Evolutionary conservation across 163 green algal species (phyloP), one percentile per base, ranked within the genome.

Genomic region (Smithsoniella earleae): DNA sequence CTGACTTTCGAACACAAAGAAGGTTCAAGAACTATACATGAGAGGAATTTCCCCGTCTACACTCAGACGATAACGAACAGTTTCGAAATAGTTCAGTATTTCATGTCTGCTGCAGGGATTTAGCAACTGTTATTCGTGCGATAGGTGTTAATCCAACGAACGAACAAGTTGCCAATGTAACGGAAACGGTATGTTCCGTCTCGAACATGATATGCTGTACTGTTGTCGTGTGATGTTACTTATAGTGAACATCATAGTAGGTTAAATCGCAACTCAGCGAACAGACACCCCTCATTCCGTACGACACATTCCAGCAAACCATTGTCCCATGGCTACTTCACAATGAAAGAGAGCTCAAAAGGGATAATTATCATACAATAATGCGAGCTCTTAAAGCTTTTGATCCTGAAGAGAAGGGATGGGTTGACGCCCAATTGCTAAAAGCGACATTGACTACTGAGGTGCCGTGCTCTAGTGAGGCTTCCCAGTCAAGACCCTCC

Each of bases 91-190:
- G n/a, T n/a, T n/a, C n/a, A n/a, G n/a, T n/a, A n/a, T n/a, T n/a
- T n/a, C 13, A 49, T 49, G 10, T 49, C 40, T 49, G 40, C 40
- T 49, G 40, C 49, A 81, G 73, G 28, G 78, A 83, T 22, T 73
- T 83, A 37, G 33, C 66, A 8, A 77, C 78, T 10, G 62, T 83
- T 2, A 55, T 83, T 2, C 52, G 75, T 34, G 75, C 75, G 16
- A 75, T 77, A 46, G 78, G 78, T 2, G 74, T 83, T 31, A 83
- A 83, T 52, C 78, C 75, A 0, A 76, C 44, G 3, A 72, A 73
- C 1, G n/a, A 69, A 25, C 72, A 83, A 54, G 27, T 79, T 22
- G 69, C 62, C 2, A 37, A 54, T 4, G 58, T 81, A 20, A 46
- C 64, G 27, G 69, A 75, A 22, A 45, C 73, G 65, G 75, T 74